Evolutionary conservation across 441 rosid species (phyloP), one percentile per base, ranked within the genome.

Genomic region (Syzygium malaccense): DNA sequence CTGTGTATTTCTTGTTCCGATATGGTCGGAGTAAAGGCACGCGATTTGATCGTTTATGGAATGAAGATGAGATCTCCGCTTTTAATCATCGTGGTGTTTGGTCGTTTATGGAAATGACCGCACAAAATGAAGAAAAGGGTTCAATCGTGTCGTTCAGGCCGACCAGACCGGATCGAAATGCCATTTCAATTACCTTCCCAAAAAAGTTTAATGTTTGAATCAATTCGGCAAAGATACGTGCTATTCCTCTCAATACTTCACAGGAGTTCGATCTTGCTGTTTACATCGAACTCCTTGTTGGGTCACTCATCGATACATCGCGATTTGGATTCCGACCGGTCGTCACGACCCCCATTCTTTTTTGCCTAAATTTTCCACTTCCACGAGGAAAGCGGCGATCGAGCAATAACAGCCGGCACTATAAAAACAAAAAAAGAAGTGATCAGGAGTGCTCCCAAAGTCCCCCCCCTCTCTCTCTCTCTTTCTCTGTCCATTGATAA

Each of bases 81-180:
- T n/a, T n/a, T n/a, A n/a, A n/a, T n/a, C n/a, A n/a, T n/a, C n/a
- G n/a, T n/a, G n/a, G n/a, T n/a, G n/a, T n/a, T n/a, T n/a, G n/a
- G n/a, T n/a, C n/a, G n/a, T n/a, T 23, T 23, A 32, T 32, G 14
- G 9, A 68, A 68, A 4, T 5, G 23, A 7, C n/a, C 1, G 37
- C 37, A 4, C 37, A 37, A 37, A 37, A 37, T 37, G 37, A 37
- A 37, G 37, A 37, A 37, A 37, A 37, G 37, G 48, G 5, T 71
- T 8, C 0, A 37, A 33, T 33, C 5, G 2, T 33, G 20, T 33
- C 45, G 8, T 33, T 10, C 3, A 2, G 28, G 12, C 25, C 6
- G 8, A 20, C 5, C 8, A 20, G 19, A 6, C 2, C 6, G 0
- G 12, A 19, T 18, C 0, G 18, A 17, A 33, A 33, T 2, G 12